Base-by-base conservation (phyloP, 2,329 filamentous ascomycete species). In the Xylaria sp. region DNA sequence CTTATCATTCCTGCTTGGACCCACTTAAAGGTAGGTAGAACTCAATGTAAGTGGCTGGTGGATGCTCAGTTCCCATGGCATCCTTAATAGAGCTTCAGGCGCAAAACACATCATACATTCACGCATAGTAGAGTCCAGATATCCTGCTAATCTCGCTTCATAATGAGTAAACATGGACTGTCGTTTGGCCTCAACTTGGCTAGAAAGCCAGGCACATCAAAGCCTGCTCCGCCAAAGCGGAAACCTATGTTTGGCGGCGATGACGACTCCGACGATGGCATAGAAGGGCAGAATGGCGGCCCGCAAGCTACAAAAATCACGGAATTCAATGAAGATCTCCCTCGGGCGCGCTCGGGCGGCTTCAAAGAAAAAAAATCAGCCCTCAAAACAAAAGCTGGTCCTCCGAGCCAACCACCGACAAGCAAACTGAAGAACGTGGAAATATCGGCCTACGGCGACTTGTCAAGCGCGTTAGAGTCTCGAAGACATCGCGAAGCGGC, bases 401-500 rank as follows among this genome's bases (percentile, higher is more conserved):
- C 74, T 8, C 80, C 80, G 1, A 73, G 77, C 1, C 79, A 82
- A 73, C 79, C 83, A 55, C 81, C 86, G 66, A 80, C 82, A 75
- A 76, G 83, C 57, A 85, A 84, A 65, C 73, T 80, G 33, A 86
- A 85, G 68, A 78, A 79, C 63, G 74, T 78, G 10, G 77, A 80
- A 13, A 83, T 80, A 64, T 81, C 81, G 59, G 82, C 85, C 77
- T 90, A 89, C 73, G 87, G 86, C 43, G 91, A 94, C 75, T 85
- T 93, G 1, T 92, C 92, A 2, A 88, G 88, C 74, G 82, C 88
- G 1, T 83, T 91, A 39, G 83, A 88, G 36, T 88, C 91, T 31
- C 87, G 88, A 62, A 89, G 87, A 74, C 86, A 91, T 73, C 87
- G 88, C 46, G 84, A 90, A 71, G 88, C 88, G 18, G 92, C 92